Conservation (phyloP, 192 early-diverging fungal species). For the Backusella macrospora region DNA sequence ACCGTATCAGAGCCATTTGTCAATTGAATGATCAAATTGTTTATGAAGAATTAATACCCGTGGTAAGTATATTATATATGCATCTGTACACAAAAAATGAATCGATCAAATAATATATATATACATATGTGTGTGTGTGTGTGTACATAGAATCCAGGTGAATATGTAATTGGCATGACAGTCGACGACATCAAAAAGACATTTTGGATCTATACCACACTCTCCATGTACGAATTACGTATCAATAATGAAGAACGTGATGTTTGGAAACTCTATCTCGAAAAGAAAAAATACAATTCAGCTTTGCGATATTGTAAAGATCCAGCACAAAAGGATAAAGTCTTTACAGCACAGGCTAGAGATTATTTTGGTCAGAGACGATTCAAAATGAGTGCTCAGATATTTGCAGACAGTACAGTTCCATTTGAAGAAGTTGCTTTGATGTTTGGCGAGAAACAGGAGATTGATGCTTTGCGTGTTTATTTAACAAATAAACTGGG, state of each 20-base stretch:
- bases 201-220: constrained; percentile 90
- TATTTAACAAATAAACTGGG: constrained; percentile 80
- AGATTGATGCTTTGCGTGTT: constrained; percentile 71
- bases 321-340: constrained; percentile 73
- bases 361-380: constrained; percentile 76
- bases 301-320: constrained; percentile 82
- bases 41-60: constrained; percentile 77
- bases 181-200: constrained; percentile 82
- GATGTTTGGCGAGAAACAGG: constrained; percentile 75
- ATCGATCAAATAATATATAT: neutral
- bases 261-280: constrained; percentile 90
- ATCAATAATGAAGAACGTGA: constrained; percentile 92
- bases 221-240: constrained; percentile 85
- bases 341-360: constrained; percentile 86
- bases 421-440: constrained; percentile 93
- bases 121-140: no score
- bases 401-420: constrained; percentile 80
- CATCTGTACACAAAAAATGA: neutral
- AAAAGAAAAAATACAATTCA: constrained; percentile 78
- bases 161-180: constrained; percentile 66
- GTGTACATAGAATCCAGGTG: constrained; percentile 21
- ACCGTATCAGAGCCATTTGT: constrained; percentile 76
- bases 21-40: constrained; percentile 81
- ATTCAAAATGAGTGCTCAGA: constrained; percentile 78
- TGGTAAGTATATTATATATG: constrained; percentile 49